Conservation (phyloP, 192 early-diverging fungal species). For the Lunasporangiospora selenospora region DNA sequence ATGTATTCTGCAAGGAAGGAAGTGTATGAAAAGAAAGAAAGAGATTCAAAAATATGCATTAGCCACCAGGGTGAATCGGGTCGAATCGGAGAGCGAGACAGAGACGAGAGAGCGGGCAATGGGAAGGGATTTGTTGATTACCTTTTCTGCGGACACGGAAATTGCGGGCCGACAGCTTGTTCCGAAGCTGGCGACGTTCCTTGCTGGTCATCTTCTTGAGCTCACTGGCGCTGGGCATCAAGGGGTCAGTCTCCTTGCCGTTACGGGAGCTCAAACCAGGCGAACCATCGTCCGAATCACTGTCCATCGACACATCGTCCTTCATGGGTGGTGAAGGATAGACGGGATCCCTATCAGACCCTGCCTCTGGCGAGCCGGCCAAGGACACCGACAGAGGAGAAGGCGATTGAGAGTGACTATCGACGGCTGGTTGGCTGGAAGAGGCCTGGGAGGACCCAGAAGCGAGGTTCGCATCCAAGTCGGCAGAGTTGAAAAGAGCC, state of each 20-base stretch:
- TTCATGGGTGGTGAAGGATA: constrained; percentile 47
- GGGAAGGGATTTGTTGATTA: constrained; percentile 22
- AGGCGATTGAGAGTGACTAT: too few species aligned
- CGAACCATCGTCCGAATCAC: constrained; percentile 22
- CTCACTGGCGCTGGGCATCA: constrained; percentile 54
- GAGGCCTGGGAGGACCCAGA: constrained; percentile 9
- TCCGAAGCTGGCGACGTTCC: constrained; percentile 83
- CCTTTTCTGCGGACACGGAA: constrained; percentile 87
- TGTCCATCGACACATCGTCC: constrained; percentile 41
- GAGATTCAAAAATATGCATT: background rate
- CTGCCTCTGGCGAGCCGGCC: constrained; percentile 6
- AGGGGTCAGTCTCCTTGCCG: too few species aligned
- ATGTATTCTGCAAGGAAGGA: constrained; percentile 56
- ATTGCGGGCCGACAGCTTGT: constrained; percentile 88
- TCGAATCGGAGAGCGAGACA: too few species aligned
- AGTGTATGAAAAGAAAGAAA: constrained; percentile 2
- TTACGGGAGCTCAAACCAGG: too few species aligned
- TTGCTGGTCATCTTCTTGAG: constrained; percentile 72
- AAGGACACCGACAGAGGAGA: constrained; percentile 2
- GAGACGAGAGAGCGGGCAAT: too few species aligned
- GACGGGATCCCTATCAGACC: constrained; percentile 17
- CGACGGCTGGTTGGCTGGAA: too few species aligned
- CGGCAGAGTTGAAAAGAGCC: constrained; percentile 1
- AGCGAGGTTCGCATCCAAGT: background rate
- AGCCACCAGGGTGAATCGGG: background rate